phyloP scores from a whole-genome alignment of 805 yeast species.

The Cyberlindnera mrakii region DNA sequence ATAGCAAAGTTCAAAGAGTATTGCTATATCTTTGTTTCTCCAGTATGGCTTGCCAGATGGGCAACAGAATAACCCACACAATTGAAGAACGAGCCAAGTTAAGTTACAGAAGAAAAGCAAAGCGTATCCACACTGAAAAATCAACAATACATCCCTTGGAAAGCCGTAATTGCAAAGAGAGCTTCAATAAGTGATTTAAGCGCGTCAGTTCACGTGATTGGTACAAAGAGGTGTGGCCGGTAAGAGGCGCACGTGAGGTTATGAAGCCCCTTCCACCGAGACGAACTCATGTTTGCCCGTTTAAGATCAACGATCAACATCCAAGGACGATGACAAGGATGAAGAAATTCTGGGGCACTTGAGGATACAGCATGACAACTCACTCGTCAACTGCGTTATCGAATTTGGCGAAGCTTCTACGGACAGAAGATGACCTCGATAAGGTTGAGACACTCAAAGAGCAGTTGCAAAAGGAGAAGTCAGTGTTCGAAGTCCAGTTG shows the following conservation, averaged over 20 bases:
- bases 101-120: neutral
- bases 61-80: too few relatives aligned
- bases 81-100: too few relatives aligned
- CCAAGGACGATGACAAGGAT: too few relatives aligned
- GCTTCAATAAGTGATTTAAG: slow-evolving; percentile 1
- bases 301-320: too few relatives aligned
- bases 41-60: too few relatives aligned
- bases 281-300: too few relatives aligned
- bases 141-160: too few relatives aligned
- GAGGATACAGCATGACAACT: neutral
- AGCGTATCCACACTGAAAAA: neutral
- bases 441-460: slow-evolving; percentile 46
- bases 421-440: slow-evolving; percentile 44
- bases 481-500: slow-evolving; percentile 52
- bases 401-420: slow-evolving; percentile 28
- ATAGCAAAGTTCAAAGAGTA: too few relatives aligned
- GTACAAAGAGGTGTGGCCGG: neutral
- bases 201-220: slow-evolving; percentile 4
- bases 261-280: too few relatives aligned
- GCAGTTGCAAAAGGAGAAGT: slow-evolving; percentile 62
- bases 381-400: slow-evolving; percentile 16
- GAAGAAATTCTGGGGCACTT: too few relatives aligned
- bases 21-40: too few relatives aligned
- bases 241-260: neutral
- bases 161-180: neutral